Evolutionary conservation across 2,329 filamentous ascomycete genomes (phyloP).

Genomic region (Westerdykella ornata): DNA sequence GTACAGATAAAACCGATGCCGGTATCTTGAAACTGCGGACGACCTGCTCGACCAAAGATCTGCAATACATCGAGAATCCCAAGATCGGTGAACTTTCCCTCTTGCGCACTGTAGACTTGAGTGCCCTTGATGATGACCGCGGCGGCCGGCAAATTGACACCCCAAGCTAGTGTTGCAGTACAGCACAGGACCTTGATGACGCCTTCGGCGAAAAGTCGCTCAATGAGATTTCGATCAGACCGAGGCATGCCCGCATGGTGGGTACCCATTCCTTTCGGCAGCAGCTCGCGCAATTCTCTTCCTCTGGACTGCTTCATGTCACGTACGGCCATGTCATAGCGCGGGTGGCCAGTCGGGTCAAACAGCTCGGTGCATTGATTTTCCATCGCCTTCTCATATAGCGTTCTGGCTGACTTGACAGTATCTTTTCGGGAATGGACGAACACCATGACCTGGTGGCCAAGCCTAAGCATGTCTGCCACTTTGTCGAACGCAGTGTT

Average conservation of each 20-base stretch:
- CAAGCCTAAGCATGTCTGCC: slow-evolving; percentile 78
- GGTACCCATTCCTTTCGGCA: slow-evolving; percentile 85
- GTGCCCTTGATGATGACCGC: slow-evolving; percentile 98
- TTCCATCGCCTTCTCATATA: slow-evolving; percentile 81
- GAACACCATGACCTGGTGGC: slow-evolving; percentile 99
- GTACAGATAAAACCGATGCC: slow-evolving; percentile 99
- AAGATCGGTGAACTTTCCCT: slow-evolving; percentile 92
- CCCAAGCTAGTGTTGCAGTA: slow-evolving; percentile 96
- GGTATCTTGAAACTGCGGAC: slow-evolving; percentile 94
- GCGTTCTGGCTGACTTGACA: slow-evolving; percentile 73
- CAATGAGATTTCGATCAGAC: slow-evolving; percentile 91
- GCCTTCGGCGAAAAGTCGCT: slow-evolving; percentile 81
- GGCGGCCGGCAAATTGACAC: slow-evolving; percentile 94
- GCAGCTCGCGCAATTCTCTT: slow-evolving; percentile 77
- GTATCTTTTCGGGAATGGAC: slow-evolving; percentile 96
- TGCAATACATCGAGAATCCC: slow-evolving; percentile 95
- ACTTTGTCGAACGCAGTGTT: slow-evolving; percentile 88
- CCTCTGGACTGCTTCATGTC: slow-evolving; percentile 84
- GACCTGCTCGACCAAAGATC: slow-evolving; percentile 96
- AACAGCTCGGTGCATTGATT: slow-evolving; percentile 74
- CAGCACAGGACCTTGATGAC: slow-evolving; percentile 97
- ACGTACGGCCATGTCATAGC: slow-evolving; percentile 69
- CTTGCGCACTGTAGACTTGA: slow-evolving; percentile 91
- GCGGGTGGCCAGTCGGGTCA: slow-evolving; percentile 69
- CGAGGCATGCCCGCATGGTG: slow-evolving; percentile 97